Evolutionary conservation across 805 yeast genomes (phyloP).

Genomic region (Lachancea mirantina): DNA sequence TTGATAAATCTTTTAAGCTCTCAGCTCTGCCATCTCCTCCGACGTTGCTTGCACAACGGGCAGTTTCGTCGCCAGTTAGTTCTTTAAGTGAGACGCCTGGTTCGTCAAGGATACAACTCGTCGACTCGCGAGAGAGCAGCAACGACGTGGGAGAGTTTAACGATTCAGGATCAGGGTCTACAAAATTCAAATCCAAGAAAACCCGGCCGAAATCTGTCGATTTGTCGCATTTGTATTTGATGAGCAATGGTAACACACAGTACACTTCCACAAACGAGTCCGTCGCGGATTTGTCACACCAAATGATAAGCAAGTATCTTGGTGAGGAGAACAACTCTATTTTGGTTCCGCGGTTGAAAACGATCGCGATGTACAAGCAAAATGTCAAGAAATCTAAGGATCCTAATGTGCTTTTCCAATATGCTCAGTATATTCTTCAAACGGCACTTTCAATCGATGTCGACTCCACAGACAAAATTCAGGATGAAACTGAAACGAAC

Average conservation of each 20-base stretch:
- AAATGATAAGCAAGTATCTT: constrained; percentile 43
- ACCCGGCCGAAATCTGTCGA: constrained; percentile 34
- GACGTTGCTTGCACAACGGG: constrained; percentile 1
- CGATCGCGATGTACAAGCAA: constrained; percentile 78
- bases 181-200: constrained; percentile 3
- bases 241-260: constrained; percentile 30
- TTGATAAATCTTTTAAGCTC: background rate
- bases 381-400: constrained; percentile 82
- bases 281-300: constrained; percentile 47
- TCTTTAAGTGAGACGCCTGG: constrained; percentile 3
- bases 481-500: background rate
- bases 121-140: constrained; percentile 3
- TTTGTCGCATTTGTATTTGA: constrained; percentile 35
- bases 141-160: constrained; percentile 1
- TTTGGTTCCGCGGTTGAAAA: constrained; percentile 68
- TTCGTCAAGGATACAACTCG: constrained; percentile 4
- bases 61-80: constrained; percentile 5
- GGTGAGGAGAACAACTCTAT: constrained; percentile 42
- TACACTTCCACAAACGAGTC: constrained; percentile 34
- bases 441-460: constrained; percentile 62
- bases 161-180: background rate
- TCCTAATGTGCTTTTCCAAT: constrained; percentile 79
- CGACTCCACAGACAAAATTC: constrained; percentile 3
- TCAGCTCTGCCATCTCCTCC: background rate
- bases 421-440: constrained; percentile 84